Evolutionary conservation across 176 grass and related monocot genomes (phyloP).

Genomic region (Tillandsia leiboldiana): DNA sequence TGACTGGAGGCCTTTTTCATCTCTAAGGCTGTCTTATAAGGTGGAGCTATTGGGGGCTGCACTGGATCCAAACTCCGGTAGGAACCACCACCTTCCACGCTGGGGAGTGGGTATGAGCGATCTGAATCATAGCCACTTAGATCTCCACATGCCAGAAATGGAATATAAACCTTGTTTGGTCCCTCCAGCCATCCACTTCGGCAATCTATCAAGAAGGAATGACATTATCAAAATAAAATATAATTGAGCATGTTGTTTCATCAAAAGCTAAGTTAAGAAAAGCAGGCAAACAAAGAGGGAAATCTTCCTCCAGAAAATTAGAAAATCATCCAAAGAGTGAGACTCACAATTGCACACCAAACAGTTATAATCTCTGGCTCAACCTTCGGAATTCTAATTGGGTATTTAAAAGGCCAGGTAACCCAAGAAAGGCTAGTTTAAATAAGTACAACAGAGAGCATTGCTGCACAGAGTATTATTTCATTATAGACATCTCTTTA

Average conservation of each 20-base stretch:
- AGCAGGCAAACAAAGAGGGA: background rate
- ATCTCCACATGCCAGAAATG: constrained; percentile 80
- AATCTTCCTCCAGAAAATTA: background rate
- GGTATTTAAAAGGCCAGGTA: no score
- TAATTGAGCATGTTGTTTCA: background rate
- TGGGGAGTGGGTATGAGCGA: constrained; percentile 62
- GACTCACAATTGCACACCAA: background rate
- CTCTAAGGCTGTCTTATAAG: constrained; percentile 68
- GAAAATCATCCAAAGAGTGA: background rate
- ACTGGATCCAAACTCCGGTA: constrained; percentile 70
- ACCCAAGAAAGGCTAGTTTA: no score
- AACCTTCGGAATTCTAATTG: no score
- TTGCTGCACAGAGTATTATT: no score
- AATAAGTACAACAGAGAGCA: no score
- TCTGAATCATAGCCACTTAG: constrained; percentile 82
- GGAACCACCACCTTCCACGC: constrained; percentile 20
- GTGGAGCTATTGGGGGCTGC: constrained; percentile 73
- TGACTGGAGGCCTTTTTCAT: constrained; percentile 64
- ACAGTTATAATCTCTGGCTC: background rate
- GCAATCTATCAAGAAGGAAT: constrained; percentile 44
- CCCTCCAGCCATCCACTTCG: constrained; percentile 86
- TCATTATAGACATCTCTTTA: background rate
- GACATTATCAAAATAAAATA: background rate
- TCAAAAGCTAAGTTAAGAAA: background rate
- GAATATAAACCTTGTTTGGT: constrained; percentile 74